A percentile compares a stretch with the other conserved stretches of the same genome.
phyloP scores from a whole-genome alignment of 2,329 filamentous ascomycete species.

The Penicillium carneum region DNA sequence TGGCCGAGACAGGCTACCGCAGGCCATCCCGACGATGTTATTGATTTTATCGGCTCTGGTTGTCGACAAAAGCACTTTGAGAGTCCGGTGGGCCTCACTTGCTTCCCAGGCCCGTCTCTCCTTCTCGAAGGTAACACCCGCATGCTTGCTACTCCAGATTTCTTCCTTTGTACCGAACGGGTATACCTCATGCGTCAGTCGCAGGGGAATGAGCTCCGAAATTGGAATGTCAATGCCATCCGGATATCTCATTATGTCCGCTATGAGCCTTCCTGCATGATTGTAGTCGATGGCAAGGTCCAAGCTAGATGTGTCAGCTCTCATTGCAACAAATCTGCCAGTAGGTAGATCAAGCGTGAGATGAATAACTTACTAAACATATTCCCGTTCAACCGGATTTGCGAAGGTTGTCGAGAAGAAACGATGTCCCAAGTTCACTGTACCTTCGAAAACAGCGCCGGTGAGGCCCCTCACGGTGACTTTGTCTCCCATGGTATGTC shows the following conservation, averaged over 20 bases:
- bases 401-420: not conserved
- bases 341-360: not conserved
- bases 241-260: no score
- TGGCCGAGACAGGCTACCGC: constrained; percentile 30
- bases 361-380: not conserved
- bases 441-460: constrained; percentile 2
- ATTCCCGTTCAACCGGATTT: no score
- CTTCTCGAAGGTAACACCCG: no score
- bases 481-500: no score
- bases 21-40: constrained; percentile 38
- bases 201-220: not conserved
- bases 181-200: not conserved
- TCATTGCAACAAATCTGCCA: not conserved
- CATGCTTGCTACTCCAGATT: no score
- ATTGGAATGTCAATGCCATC: not conserved
- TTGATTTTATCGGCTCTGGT: constrained; percentile 21
- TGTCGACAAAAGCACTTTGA: constrained; percentile 25
- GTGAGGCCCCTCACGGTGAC: not conserved
- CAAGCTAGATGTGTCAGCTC: not conserved
- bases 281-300: not conserved
- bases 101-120: constrained; percentile 28
- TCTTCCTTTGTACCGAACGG: no score
- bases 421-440: not conserved
- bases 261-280: not conserved
- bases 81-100: constrained; percentile 27